phyloP scores from a whole-genome alignment of 2,329 filamentous ascomycete species.

The Fusarium algeriense region DNA sequence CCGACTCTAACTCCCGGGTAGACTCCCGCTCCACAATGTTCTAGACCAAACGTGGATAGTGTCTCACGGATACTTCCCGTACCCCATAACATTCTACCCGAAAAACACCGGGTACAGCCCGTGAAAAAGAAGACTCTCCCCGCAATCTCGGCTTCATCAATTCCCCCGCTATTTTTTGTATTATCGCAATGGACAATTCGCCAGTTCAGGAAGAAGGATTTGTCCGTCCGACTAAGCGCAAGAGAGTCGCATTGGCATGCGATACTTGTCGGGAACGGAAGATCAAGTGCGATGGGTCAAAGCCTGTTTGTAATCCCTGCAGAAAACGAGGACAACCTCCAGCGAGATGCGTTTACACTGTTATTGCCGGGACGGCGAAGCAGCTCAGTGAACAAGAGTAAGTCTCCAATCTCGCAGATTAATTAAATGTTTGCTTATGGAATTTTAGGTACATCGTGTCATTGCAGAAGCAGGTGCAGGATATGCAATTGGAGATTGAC shows the following conservation, averaged over 20 bases:
- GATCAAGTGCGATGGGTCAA: constrained; percentile 11
- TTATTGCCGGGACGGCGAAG: neutral
- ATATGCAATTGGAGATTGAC: constrained; percentile 7
- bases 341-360: neutral
- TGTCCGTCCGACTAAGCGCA: constrained; percentile 1
- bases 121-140: neutral
- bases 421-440: no score
- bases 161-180: no score
- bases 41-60: neutral
- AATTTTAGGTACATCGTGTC: neutral
- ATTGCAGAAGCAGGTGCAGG: neutral
- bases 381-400: constrained; percentile 9
- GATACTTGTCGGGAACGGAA: constrained; percentile 15
- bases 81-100: neutral
- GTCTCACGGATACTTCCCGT: neutral
- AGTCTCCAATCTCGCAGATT: neutral
- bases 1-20: neutral
- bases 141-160: neutral
- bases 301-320: constrained; percentile 8
- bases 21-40: fast-evolving
- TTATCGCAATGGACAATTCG: neutral
- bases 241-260: constrained; percentile 16
- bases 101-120: constrained; percentile 2
- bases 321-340: neutral
- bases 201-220: neutral